Evolutionary conservation across 1,139 yeast species (phyloP).

Genomic region (Candida tunisiensis): DNA sequence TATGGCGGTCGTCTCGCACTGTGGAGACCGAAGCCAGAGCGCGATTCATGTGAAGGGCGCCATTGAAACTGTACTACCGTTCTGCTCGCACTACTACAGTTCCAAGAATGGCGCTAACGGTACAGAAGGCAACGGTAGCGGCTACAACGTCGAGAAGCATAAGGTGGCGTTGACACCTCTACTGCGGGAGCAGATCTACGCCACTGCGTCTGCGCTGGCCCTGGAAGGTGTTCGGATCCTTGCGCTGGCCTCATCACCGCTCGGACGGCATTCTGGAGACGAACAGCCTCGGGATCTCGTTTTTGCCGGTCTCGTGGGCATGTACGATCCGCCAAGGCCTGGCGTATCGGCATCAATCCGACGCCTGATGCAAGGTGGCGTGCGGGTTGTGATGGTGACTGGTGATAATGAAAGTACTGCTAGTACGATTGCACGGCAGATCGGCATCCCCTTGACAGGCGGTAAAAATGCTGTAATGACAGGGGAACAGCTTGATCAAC

Average conservation of each 20-base stretch:
- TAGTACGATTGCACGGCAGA: slow-evolving; percentile 69
- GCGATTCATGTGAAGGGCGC: slow-evolving; percentile 76
- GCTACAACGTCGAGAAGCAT: slow-evolving; percentile 43
- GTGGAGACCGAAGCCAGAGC: slow-evolving; percentile 36
- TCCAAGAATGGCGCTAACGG: too few species aligned
- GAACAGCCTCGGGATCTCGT: slow-evolving; percentile 36
- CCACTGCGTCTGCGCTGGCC: slow-evolving; percentile 51
- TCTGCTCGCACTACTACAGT: slow-evolving; percentile 43
- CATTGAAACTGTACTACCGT: slow-evolving; percentile 49
- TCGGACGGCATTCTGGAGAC: slow-evolving; percentile 15
- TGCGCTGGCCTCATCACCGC: slow-evolving; percentile 49
- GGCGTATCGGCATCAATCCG: slow-evolving; percentile 60
- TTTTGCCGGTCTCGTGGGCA: slow-evolving; percentile 77
- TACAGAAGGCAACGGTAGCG: too few species aligned
- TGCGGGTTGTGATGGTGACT: slow-evolving; percentile 91
- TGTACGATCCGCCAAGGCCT: slow-evolving; percentile 95
- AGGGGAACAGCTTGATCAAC: slow-evolving; percentile 63
- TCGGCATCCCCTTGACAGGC: slow-evolving; percentile 66
- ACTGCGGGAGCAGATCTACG: slow-evolving; percentile 27
- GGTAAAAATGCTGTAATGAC: slow-evolving; percentile 53
- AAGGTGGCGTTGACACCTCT: slow-evolving; percentile 33
- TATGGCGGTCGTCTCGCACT: slow-evolving; percentile 66
- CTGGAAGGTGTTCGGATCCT: slow-evolving; percentile 75
- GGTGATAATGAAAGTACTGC: slow-evolving; percentile 97
- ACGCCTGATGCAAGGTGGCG: slow-evolving; percentile 74